These are phyloP conservation scores for Talaromyces sp. DNA, from an alignment of 2,329 filamentous ascomycete genomes.

Conservation along the genomic window DNA sequence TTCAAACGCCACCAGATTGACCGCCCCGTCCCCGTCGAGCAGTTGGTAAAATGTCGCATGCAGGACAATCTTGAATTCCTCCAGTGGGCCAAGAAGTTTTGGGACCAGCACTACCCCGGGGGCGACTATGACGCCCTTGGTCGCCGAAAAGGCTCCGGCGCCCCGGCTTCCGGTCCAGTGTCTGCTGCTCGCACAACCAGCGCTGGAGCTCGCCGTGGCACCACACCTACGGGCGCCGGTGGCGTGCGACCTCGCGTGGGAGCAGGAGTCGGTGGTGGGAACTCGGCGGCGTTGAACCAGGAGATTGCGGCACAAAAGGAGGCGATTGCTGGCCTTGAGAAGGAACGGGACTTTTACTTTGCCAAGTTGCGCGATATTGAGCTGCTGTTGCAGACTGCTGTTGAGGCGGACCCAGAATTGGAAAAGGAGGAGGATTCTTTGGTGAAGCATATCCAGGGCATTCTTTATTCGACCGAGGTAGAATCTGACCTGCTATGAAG, in stretches of 20 bases:
- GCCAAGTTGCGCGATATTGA: slow-evolving; percentile 98
- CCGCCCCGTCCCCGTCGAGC: slow-evolving; percentile 81
- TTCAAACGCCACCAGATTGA: slow-evolving; percentile 87
- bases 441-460: slow-evolving; percentile 92
- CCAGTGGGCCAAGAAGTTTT: slow-evolving; percentile 94
- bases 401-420: slow-evolving; percentile 86
- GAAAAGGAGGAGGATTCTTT: slow-evolving; percentile 91
- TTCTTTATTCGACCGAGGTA: slow-evolving; percentile 93
- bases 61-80: slow-evolving; percentile 99
- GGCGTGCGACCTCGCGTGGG: slow-evolving; percentile 44
- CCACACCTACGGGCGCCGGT: slow-evolving; percentile 55
- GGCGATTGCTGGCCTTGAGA: slow-evolving; percentile 88
- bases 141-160: slow-evolving; percentile 72
- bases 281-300: slow-evolving; percentile 67
- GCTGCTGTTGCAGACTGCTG: slow-evolving; percentile 84
- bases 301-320: slow-evolving; percentile 91
- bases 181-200: slow-evolving; percentile 48
- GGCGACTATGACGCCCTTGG: slow-evolving; percentile 91
- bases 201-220: slow-evolving; percentile 47
- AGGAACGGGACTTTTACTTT: slow-evolving; percentile 98
- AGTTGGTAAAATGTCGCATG: slow-evolving; percentile 97
- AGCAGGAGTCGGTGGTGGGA: slow-evolving; percentile 56
- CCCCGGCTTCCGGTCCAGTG: slow-evolving; percentile 41
- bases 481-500: slow-evolving; percentile 8
- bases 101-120: slow-evolving; percentile 97